phyloP scores from a whole-genome alignment of 2,329 filamentous ascomycete genomes.

The Cordyceps farinosa region DNA sequence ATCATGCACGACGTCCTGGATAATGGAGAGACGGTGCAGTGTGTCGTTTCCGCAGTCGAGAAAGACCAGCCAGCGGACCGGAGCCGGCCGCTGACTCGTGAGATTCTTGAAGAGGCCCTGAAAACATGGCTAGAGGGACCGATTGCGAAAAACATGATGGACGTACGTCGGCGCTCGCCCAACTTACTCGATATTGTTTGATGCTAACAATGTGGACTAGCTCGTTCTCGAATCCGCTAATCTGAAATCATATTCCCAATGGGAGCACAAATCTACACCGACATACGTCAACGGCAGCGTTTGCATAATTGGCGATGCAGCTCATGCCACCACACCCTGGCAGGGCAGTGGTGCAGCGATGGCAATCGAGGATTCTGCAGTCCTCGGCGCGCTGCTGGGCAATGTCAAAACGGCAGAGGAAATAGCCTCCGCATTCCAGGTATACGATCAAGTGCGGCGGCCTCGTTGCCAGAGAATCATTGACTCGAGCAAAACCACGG shows the following conservation, averaged over 20 bases:
- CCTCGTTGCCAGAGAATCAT: constrained; percentile 15
- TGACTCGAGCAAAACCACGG: constrained; percentile 15
- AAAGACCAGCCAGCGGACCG: not conserved
- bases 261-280: constrained; percentile 19
- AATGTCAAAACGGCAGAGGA: not conserved
- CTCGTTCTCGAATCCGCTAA: constrained; percentile 14
- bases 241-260: constrained; percentile 12
- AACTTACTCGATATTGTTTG: not conserved
- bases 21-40: constrained; percentile 9
- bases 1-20: constrained; percentile 12
- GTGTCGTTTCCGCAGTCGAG: not conserved
- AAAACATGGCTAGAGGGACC: not conserved
- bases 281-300: constrained; percentile 21
- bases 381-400: constrained; percentile 20
- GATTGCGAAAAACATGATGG: constrained; percentile 12
- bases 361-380: constrained; percentile 26
- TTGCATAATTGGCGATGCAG: constrained; percentile 27
- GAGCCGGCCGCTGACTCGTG: not conserved
- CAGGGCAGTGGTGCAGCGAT: constrained; percentile 25
- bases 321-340: constrained; percentile 26
- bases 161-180: not conserved
- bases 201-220: not conserved
- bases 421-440: constrained; percentile 19
- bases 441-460: constrained; percentile 18
- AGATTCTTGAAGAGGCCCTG: not conserved